A percentile compares a stretch with the other conserved stretches of the same genome.
These are phyloP conservation scores for Dictyostelium capitatum DNA, from an alignment of 78 protist species.

Conservation along the genomic window DNA sequence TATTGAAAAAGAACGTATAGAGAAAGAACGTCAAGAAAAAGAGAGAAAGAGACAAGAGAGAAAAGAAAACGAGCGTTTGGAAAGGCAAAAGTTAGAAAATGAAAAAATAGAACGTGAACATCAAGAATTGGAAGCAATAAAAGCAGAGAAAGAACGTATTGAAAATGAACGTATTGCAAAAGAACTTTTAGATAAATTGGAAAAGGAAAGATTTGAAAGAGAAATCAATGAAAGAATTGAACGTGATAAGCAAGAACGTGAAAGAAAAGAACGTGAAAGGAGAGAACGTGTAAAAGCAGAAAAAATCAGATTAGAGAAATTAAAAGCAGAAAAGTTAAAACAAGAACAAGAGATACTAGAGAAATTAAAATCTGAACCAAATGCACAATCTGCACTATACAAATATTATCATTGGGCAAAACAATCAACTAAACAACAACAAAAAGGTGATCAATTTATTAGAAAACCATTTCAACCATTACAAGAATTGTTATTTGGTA, in stretches of 20 bases:
- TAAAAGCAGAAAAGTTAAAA: background rate
- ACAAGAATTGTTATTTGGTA: conserved; percentile 4
- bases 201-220: background rate
- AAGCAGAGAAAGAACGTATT: background rate
- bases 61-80: background rate
- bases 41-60: background rate
- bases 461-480: conserved; percentile 55
- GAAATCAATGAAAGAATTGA: background rate
- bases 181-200: background rate
- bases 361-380: conserved; percentile 14
- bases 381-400: conserved; percentile 6
- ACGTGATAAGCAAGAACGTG: background rate
- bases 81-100: background rate
- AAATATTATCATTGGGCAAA: conserved; percentile 34
- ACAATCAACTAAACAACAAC: background rate
- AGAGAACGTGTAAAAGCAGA: background rate
- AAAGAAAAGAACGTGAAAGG: background rate
- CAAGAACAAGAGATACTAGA: background rate
- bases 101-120: background rate
- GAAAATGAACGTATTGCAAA: background rate
- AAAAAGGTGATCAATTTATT: background rate
- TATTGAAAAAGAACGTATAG: background rate
- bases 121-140: background rate
- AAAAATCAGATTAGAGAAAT: background rate
- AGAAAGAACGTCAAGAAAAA: background rate